phyloP scores from a whole-genome alignment of 73 alveolate genomes.

The Tetrahymena malaccensis region DNA sequence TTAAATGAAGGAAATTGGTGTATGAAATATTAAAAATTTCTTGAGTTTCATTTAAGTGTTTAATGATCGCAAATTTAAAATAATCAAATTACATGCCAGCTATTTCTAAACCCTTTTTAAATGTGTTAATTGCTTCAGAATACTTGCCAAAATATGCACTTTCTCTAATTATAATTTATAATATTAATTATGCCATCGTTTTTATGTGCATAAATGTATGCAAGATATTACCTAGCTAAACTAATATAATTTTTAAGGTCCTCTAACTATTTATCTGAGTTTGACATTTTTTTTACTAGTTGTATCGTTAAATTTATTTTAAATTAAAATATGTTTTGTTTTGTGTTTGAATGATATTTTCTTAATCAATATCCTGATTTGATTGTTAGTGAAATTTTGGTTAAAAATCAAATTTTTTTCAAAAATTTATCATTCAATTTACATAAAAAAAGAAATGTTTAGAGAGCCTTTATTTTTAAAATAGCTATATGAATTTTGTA shows the following conservation, averaged over 20 bases:
- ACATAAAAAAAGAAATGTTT: not conserved
- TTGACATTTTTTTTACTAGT: not conserved
- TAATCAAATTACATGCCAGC: not conserved
- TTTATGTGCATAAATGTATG: too few relatives aligned
- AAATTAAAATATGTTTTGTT: too few relatives aligned
- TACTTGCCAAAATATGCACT: constrained; percentile 27
- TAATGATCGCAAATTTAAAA: not conserved
- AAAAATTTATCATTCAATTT: not conserved
- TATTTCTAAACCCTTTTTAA: not conserved
- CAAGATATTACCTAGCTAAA: not conserved
- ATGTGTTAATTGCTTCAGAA: constrained; percentile 12
- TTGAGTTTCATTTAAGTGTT: too few relatives aligned
- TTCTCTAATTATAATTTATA: not conserved
- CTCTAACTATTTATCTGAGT: not conserved
- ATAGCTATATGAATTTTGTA: not conserved
- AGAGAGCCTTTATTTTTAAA: not conserved
- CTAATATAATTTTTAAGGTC: not conserved
- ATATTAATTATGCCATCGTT: too few relatives aligned
- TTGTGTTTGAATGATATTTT: not conserved
- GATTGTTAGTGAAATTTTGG: not conserved
- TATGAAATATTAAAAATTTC: too few relatives aligned
- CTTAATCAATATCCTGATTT: not conserved
- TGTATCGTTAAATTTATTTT: not conserved
- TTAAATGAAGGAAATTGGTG: too few relatives aligned
- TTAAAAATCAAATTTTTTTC: not conserved